Base-by-base conservation (phyloP, 2,329 filamentous ascomycete species). In the Penicillium sp. region DNA sequence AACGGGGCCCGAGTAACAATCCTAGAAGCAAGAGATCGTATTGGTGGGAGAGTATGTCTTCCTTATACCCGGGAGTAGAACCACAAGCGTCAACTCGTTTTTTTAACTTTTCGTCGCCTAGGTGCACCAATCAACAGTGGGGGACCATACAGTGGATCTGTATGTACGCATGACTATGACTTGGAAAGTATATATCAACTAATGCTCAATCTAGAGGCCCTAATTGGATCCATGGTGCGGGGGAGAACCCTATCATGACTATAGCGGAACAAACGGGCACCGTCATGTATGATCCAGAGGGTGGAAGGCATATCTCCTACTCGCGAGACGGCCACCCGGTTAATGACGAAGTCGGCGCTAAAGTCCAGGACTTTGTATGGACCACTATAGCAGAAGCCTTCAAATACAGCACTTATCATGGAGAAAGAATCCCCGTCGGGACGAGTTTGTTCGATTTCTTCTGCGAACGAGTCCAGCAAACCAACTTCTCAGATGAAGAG, bases 151-250 rank as follows among this genome's bases (percentile, higher is more conserved):
- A 13, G 79, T 87, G 43, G 84, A 87, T 70, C 71, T 86, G 82
- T 85, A 77, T 64, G 81, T 60, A 46, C 7, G 19, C 38, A 36
- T 40, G 9, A 27, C 34, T 11, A 11, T 23, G 27, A 48, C 8
- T 25, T 25, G 31, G 31, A 45, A 48, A 43, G 25, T 33, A 47
- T 49, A 39, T 43, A 34, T 23, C 31, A 29, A 23, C 43, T 58
- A 31, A 36, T 21, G 13, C 21, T n/a, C 25, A 21, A 23, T 15
- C 23, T 31, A 86, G 83, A 13, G 84, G 84, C 2, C 82, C 85
- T 0, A 87, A 87, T 61, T 87, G 84, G 84, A 86, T 87, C 49
- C 85, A 87, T 68, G 85, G 84, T 16, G 82, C 82, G 1, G 75
- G 82, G 2, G 73, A 81, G 40, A 87, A 87, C 62, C 84, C 85